Evolutionary conservation across 352 stramenopile species (phyloP), one percentile per base, ranked within the genome.

Genomic region (Phytophthora citrophthora): DNA sequence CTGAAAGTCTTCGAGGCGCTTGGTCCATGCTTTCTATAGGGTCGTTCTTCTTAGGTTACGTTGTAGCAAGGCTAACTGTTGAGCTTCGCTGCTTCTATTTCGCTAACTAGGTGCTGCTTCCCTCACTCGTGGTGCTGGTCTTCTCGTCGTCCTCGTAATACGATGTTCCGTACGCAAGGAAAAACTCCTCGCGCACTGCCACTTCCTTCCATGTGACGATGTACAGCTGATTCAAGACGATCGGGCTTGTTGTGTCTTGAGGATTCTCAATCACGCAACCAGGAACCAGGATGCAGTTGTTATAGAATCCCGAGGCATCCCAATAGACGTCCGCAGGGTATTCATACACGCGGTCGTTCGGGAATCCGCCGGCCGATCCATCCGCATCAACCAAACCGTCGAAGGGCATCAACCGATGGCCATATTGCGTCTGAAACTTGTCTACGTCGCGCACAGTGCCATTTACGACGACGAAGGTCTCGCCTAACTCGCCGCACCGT

Each of bases 181-280:
- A 95, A 67, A 95, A 95, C 69, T 95, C 88, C 51, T 94, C 86
- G 27, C 82, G 83, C 29, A 93, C 83, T 20, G 70, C 67, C 43
- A 95, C 88, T 47, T 94, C 85, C 50, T 95, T 95, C 88, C 88
- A 95, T 50, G 88, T 95, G 41, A 95, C 86, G 48, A 95, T 92
- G 61, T 95, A 95, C 12, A 95, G 68, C 68, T 95, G 88, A 56
- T 94, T 88, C 58, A 95, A 63, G 32, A 89, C 68, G 55, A 95
- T 95, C 11, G 85, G 74, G 47, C 80, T 89, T 53, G 76, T 88
- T 38, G 87, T 81, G 54, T 95, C 85, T 41, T 91, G 73, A 8
- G 88, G 84, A 51, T 91, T 87, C 60, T 93, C 86, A 38, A 95
- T 86, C 43, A 93, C 63, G 50, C 88, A 95, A 12, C 88, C 88